These are phyloP conservation scores for Echria macrotheca DNA, from an alignment of 495 filamentous ascomycete genomes.

Conservation along the genomic window DNA sequence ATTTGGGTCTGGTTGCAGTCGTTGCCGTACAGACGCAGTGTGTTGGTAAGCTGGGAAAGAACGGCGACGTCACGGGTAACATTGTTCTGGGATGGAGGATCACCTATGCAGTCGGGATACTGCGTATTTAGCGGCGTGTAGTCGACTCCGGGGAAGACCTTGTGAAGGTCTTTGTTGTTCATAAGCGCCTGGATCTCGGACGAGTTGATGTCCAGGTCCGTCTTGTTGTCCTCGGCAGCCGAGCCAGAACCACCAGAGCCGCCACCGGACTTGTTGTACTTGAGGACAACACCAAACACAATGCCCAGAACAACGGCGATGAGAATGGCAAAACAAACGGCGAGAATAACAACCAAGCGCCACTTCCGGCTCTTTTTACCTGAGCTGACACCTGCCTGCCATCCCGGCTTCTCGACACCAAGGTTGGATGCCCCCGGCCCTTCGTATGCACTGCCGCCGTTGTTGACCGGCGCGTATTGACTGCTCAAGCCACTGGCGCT, in stretches of 20 bases:
- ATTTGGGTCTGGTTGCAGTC: slow-evolving; percentile 98
- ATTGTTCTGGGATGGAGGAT: slow-evolving; percentile 86
- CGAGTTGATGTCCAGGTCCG: slow-evolving; percentile 69
- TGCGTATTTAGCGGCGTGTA: slow-evolving; percentile 91
- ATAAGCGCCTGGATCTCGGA: slow-evolving; percentile 75
- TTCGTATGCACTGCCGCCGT: slow-evolving; percentile 23
- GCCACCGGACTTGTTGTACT: slow-evolving; percentile 27
- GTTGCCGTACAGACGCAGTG: slow-evolving; percentile 85
- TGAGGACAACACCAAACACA: slow-evolving; percentile 66
- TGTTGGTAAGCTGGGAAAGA: slow-evolving; percentile 85
- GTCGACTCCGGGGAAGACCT: slow-evolving; percentile 94
- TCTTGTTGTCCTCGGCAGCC: slow-evolving; percentile 49
- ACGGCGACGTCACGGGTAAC: slow-evolving; percentile 89
- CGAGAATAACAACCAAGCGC: slow-evolving; percentile 58
- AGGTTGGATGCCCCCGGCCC: slow-evolving; percentile 12
- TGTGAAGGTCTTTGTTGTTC: slow-evolving; percentile 75
- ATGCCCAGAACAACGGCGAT: slow-evolving; percentile 73
- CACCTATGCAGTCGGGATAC: slow-evolving; percentile 75
- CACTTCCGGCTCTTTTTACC: slow-evolving; percentile 61
- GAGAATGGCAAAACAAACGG: slow-evolving; percentile 56
- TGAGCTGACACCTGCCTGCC: slow-evolving; percentile 44
- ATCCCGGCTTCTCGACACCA: slow-evolving; percentile 49
- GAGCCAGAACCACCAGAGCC: slow-evolving; percentile 15
- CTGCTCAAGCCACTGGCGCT: slow-evolving; percentile 30
- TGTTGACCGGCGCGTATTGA: slow-evolving; percentile 37